phyloP scores from a whole-genome alignment of 805 yeast genomes.

The Saccharomycopsis lassenensis region DNA sequence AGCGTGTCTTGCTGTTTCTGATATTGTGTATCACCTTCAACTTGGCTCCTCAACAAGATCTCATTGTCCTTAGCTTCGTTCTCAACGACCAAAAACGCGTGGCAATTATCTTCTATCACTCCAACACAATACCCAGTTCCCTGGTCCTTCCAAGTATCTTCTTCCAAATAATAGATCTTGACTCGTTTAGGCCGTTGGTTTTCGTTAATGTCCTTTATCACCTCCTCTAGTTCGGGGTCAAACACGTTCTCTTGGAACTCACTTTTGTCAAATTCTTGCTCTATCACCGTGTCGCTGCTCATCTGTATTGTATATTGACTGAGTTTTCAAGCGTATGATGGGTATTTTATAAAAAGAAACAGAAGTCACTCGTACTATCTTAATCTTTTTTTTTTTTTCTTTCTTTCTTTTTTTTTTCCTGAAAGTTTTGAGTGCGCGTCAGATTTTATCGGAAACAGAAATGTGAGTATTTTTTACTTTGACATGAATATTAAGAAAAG shows the following conservation, averaged over 20 bases:
- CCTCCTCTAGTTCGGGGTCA: constrained; percentile 20
- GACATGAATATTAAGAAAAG: too few relatives aligned
- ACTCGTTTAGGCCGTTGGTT: constrained; percentile 56
- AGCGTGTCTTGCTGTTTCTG: constrained; percentile 92
- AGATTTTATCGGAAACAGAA: neutral
- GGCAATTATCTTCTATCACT: constrained; percentile 29
- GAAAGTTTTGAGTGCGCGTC: too few relatives aligned
- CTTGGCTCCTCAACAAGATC: constrained; percentile 47
- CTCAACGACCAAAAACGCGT: constrained; percentile 58
- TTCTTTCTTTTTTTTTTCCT: too few relatives aligned
- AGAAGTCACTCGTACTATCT: too few relatives aligned
- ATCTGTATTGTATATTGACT: neutral
- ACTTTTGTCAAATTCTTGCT: neutral
- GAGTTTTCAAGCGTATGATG: too few relatives aligned
- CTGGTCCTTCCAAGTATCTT: constrained; percentile 80
- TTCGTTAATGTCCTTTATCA: constrained; percentile 11
- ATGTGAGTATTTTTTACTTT: neutral
- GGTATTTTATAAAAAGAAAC: too few relatives aligned
- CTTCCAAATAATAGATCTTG: constrained; percentile 75
- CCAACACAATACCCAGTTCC: constrained; percentile 92
- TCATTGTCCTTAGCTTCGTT: constrained; percentile 55
- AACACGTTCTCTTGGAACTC: constrained; percentile 12
- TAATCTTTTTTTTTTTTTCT: too few relatives aligned
- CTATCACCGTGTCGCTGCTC: neutral
- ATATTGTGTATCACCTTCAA: constrained; percentile 72